Evolutionary conservation across 2,329 filamentous ascomycete genomes (phyloP).

Genomic region (Thermochaetoides dissita): DNA sequence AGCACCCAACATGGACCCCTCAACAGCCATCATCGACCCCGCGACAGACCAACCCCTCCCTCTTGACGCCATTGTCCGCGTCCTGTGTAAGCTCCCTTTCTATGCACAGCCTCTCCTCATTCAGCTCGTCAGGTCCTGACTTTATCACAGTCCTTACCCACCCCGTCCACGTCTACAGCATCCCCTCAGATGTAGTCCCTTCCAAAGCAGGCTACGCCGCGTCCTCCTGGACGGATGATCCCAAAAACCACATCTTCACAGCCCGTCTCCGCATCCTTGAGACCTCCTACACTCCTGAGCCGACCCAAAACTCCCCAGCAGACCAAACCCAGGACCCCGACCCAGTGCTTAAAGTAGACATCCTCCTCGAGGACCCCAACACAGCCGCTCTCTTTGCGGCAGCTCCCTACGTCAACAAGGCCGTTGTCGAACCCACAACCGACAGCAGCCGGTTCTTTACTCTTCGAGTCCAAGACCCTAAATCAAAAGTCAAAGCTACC

Average conservation of each 20-base stretch:
- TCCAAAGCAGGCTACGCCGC: slow-evolving; percentile 71
- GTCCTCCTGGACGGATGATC: slow-evolving; percentile 58
- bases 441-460: slow-evolving; percentile 80
- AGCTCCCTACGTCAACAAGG: slow-evolving; percentile 55
- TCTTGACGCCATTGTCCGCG: slow-evolving; percentile 65
- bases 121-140: neutral
- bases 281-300: slow-evolving; percentile 39
- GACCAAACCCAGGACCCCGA: slow-evolving; percentile 10
- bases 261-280: slow-evolving; percentile 67
- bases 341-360: slow-evolving; percentile 47
- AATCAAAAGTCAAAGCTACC: slow-evolving; percentile 59
- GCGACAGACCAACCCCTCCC: slow-evolving; percentile 55
- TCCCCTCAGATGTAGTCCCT: slow-evolving; percentile 57
- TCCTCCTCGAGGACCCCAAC: slow-evolving; percentile 63
- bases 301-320: slow-evolving; percentile 26
- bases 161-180: slow-evolving; percentile 72
- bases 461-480: slow-evolving; percentile 57
- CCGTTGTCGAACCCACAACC: slow-evolving; percentile 60
- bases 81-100: slow-evolving; percentile 49
- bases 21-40: slow-evolving; percentile 40
- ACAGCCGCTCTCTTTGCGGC: slow-evolving; percentile 70
- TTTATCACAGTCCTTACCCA: slow-evolving; percentile 51
- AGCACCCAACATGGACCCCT: too few species aligned
- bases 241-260: slow-evolving; percentile 69
- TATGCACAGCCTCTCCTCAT: neutral